Conservation (phyloP, 1,139 yeast genomes). For the Geotrichum klebahnii region DNA sequence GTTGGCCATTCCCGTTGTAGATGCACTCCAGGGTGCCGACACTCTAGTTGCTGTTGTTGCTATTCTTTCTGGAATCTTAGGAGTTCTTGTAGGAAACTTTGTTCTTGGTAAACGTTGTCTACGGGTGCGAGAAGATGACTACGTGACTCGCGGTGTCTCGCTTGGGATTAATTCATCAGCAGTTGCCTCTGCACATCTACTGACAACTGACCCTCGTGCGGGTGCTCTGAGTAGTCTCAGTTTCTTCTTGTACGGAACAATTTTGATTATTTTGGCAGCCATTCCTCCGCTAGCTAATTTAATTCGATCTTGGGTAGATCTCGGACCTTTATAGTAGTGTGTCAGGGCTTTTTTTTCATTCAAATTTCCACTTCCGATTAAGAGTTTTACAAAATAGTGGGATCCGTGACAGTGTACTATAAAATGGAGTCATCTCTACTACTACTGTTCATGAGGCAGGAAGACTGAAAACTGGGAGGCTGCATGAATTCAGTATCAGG, state of each 20-base stretch:
- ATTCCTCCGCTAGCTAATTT: conserved; percentile 46
- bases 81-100: conserved; percentile 64
- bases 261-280: conserved; percentile 66
- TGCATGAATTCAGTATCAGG: too few relatives aligned
- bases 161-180: conserved; percentile 79
- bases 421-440: too few relatives aligned
- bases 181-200: conserved; percentile 70
- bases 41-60: conserved; percentile 77
- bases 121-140: conserved; percentile 58
- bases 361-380: too few relatives aligned
- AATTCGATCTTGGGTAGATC: conserved; percentile 37
- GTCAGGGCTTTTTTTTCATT: background rate
- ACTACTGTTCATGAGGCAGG: too few relatives aligned
- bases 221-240: conserved; percentile 73
- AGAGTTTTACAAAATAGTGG: too few relatives aligned
- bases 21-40: conserved; percentile 61
- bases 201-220: conserved; percentile 69
- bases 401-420: too few relatives aligned
- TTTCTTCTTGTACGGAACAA: conserved; percentile 67
- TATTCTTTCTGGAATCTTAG: conserved; percentile 70
- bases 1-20: conserved; percentile 67
- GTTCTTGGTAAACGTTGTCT: conserved; percentile 43
- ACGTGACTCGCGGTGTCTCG: conserved; percentile 70
- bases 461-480: too few relatives aligned
- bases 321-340: conserved; percentile 18